A percentile compares a stretch with the other conserved stretches of the same genome.
phyloP scores from a whole-genome alignment of 2,329 filamentous ascomycete genomes.

The Diaporthe vexans region DNA sequence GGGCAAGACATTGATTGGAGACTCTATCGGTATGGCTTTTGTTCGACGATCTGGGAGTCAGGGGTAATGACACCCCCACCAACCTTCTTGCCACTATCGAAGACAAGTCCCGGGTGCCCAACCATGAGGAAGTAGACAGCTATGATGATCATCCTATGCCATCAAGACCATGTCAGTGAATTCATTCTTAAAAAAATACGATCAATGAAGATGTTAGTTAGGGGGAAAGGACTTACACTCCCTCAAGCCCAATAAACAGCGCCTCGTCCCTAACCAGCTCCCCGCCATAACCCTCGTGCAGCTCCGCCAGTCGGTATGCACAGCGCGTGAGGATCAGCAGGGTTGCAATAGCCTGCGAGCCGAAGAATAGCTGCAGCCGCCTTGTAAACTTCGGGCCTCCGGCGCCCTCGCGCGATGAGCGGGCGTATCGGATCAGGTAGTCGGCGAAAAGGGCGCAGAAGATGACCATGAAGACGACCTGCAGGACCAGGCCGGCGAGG shows the following conservation, averaged over 20 bases:
- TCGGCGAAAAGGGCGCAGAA: conserved; percentile 59
- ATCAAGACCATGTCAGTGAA: not conserved
- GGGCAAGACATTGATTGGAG: not conserved
- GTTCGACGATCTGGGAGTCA: not conserved
- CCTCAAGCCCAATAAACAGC: conserved; percentile 64
- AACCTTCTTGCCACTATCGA: not conserved
- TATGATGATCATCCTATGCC: conserved; percentile 32
- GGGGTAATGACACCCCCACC: not conserved
- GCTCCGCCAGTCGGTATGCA: conserved; percentile 71
- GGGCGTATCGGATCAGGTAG: conserved; percentile 54
- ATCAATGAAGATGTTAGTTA: too few species aligned
- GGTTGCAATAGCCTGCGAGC: conserved; percentile 64
- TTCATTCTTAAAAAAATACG: too few species aligned
- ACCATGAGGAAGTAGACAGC: conserved; percentile 42
- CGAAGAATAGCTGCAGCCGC: conserved; percentile 64
- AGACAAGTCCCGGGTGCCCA: conserved; percentile 40
- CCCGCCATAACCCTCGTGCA: conserved; percentile 69
- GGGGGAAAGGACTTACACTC: conserved; percentile 46
- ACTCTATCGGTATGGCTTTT: not conserved
- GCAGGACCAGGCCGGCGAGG: conserved; percentile 65
- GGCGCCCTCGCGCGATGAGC: conserved; percentile 43
- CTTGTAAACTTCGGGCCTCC: conserved; percentile 42
- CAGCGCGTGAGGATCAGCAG: conserved; percentile 69
- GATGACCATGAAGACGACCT: conserved; percentile 62
- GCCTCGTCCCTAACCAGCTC: conserved; percentile 61